These are phyloP conservation scores for Phaseolus lunatus DNA, from an alignment of 306 rosid species.

Conservation along the genomic window DNA sequence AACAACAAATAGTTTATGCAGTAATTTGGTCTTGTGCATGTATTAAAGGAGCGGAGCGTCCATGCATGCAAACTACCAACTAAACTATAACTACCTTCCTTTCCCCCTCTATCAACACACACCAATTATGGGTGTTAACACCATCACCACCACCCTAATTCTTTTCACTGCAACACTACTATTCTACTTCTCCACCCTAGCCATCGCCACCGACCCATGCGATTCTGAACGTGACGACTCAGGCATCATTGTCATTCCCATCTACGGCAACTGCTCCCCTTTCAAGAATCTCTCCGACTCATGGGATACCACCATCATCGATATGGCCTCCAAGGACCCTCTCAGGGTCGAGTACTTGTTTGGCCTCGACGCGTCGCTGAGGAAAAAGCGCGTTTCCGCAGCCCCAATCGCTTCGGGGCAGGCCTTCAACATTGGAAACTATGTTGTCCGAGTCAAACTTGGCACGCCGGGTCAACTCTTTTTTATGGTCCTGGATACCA, in stretches of 20 bases:
- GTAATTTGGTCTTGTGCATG: background rate
- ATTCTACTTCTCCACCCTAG: slow-evolving; percentile 17
- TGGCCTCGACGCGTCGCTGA: background rate
- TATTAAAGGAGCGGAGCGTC: background rate
- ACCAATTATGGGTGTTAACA: slow-evolving; percentile 49
- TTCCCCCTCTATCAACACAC: background rate
- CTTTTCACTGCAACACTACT: slow-evolving; percentile 32
- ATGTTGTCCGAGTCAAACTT: slow-evolving; percentile 63
- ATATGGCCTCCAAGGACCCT: slow-evolving; percentile 77
- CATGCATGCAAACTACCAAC: background rate
- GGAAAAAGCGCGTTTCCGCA: background rate
- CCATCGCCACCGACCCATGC: slow-evolving; percentile 50
- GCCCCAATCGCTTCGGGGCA: slow-evolving; percentile 35
- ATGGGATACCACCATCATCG: slow-evolving; percentile 52
- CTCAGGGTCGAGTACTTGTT: slow-evolving; percentile 60
- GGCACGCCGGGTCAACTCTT: slow-evolving; percentile 71
- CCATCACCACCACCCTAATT: slow-evolving; percentile 20
- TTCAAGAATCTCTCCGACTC: slow-evolving; percentile 49
- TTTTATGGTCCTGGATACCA: slow-evolving; percentile 68
- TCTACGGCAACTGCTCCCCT: slow-evolving; percentile 77
- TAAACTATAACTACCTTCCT: too few species aligned
- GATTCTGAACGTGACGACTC: slow-evolving; percentile 45
- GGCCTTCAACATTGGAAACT: slow-evolving; percentile 35
- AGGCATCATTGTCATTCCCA: slow-evolving; percentile 64
- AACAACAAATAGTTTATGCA: background rate